phyloP scores from a whole-genome alignment of 352 stramenopile species.

The Globisporangium spiculum region DNA sequence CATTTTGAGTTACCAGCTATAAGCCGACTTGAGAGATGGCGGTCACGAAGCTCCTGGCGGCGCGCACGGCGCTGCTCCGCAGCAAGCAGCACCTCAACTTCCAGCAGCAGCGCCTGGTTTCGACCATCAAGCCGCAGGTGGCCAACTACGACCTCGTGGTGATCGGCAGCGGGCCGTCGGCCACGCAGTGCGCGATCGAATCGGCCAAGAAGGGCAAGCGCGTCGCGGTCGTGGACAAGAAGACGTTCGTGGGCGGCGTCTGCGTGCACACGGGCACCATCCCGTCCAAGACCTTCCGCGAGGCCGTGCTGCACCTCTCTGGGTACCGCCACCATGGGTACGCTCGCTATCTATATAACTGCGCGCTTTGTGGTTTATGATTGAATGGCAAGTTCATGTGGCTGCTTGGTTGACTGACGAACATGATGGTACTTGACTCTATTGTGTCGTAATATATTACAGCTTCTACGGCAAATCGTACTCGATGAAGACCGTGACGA shows the following conservation, averaged over 20 bases:
- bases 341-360: neutral
- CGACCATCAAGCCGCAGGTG: slow-evolving; percentile 34
- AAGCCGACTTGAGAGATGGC: neutral
- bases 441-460: neutral
- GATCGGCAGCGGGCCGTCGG: slow-evolving; percentile 82
- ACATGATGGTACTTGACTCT: neutral
- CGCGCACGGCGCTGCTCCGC: slow-evolving; percentile 8
- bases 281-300: slow-evolving; percentile 89
- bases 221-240: slow-evolving; percentile 80
- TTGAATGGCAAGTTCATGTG: neutral
- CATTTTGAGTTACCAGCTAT: neutral
- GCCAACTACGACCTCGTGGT: slow-evolving; percentile 84
- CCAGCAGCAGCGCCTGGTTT: slow-evolving; percentile 9
- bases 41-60: slow-evolving; percentile 12
- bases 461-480: slow-evolving; percentile 86
- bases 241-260: slow-evolving; percentile 55
- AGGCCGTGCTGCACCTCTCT: slow-evolving; percentile 88
- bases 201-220: slow-evolving; percentile 77
- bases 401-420: neutral
- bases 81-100: slow-evolving; percentile 1
- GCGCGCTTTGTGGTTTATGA: neutral
- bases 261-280: slow-evolving; percentile 87
- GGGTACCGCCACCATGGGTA: slow-evolving; percentile 87
- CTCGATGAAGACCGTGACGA: slow-evolving; percentile 79
- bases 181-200: slow-evolving; percentile 85